Percentiles rank a stretch among this genome's conserved stretches.
These are phyloP conservation scores for Filosporella fistucella DNA, from an alignment of 495 filamentous ascomycete species.

Conservation along the genomic window DNA sequence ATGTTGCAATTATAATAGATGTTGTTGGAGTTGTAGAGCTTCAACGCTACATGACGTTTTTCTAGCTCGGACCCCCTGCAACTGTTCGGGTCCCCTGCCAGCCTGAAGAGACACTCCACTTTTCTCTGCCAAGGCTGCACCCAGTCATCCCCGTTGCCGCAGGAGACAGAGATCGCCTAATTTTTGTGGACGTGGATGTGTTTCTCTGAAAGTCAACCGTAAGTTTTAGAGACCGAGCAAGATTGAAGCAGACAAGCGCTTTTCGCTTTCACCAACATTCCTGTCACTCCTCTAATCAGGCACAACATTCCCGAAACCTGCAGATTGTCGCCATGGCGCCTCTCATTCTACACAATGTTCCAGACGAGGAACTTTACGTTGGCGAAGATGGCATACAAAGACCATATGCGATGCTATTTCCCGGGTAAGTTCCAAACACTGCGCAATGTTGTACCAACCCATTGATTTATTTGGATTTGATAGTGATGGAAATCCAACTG, in stretches of 20 bases:
- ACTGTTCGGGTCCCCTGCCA: no score
- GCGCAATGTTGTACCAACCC: conserved; percentile 3
- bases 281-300: not conserved
- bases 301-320: no score
- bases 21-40: conserved; percentile 12
- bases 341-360: conserved; percentile 54
- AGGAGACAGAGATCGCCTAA: no score
- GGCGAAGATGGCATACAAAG: conserved; percentile 51
- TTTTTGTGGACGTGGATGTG: no score
- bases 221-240: no score
- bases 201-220: no score
- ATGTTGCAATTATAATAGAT: not conserved
- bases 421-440: conserved; percentile 36
- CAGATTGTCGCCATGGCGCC: conserved; percentile 38
- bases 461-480: conserved; percentile 19
- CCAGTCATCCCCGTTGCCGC: no score
- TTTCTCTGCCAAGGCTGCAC: no score
- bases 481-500: conserved; percentile 31
- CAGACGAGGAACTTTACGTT: conserved; percentile 52
- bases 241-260: not conserved
- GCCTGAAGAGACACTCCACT: no score
- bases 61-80: no score
- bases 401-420: conserved; percentile 52
- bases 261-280: not conserved
- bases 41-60: conserved; percentile 11